phyloP scores from a whole-genome alignment of 2,329 filamentous ascomycete genomes.

The Eutypa lata region DNA sequence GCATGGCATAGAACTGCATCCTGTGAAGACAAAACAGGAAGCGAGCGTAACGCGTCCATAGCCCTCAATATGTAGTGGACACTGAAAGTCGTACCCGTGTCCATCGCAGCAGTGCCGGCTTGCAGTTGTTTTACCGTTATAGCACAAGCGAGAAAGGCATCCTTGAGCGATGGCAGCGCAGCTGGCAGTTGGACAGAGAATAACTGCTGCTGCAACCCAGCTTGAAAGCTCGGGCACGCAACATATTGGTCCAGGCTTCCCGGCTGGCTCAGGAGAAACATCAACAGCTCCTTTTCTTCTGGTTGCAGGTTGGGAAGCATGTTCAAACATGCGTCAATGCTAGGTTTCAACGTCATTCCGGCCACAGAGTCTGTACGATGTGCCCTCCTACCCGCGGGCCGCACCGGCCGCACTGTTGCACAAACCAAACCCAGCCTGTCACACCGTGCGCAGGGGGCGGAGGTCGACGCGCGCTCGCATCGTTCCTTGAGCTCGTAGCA shows the following conservation, averaged over 20 bases:
- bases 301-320: slow-evolving; percentile 6
- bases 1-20: slow-evolving; percentile 19
- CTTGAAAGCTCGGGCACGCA: slow-evolving; percentile 19
- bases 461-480: slow-evolving; percentile 9
- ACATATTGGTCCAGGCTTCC: slow-evolving; percentile 17
- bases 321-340: neutral
- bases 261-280: slow-evolving; percentile 17
- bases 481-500: slow-evolving; percentile 22
- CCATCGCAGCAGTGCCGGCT: slow-evolving; percentile 4
- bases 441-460: slow-evolving; percentile 13
- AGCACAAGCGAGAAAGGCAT: slow-evolving; percentile 25
- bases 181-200: slow-evolving; percentile 11
- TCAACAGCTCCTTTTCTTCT: slow-evolving; percentile 19
- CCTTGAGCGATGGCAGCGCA: slow-evolving; percentile 18
- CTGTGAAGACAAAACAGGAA: slow-evolving; percentile 14
- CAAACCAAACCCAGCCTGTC: slow-evolving; percentile 14
- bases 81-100: slow-evolving; percentile 4
- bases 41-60: slow-evolving; percentile 18
- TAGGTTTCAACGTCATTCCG: neutral
- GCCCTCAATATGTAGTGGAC: slow-evolving; percentile 17
- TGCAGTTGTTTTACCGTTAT: slow-evolving; percentile 16
- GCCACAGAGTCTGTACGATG: slow-evolving; percentile 2
- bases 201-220: slow-evolving; percentile 12
- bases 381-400: slow-evolving; percentile 13
- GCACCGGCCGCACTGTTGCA: slow-evolving; percentile 15